A percentile compares a stretch with the other conserved stretches of the same genome.
Conservation (phyloP, 208 protist genomes). For the Balamuthia mandrillaris region DNA sequence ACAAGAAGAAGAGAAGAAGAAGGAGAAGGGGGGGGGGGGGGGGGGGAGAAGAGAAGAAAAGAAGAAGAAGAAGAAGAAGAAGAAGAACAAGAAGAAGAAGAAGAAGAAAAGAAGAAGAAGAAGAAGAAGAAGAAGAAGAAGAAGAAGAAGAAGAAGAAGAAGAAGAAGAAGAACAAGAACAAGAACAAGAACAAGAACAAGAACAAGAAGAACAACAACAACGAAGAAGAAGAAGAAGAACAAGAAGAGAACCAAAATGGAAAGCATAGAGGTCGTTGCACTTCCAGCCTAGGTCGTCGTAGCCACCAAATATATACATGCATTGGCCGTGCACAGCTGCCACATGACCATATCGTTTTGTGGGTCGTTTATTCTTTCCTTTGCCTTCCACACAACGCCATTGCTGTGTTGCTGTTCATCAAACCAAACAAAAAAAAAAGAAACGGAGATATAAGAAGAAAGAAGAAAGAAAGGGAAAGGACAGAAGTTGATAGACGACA, state of each 20-base stretch:
- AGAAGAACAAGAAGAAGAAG: background rate
- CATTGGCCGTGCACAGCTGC: constrained; percentile 22
- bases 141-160: background rate
- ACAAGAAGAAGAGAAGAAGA: background rate
- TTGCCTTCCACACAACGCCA: too few species aligned
- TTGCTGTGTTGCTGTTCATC: too few species aligned
- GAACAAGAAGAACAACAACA: background rate
- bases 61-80: background rate
- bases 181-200: too few species aligned
- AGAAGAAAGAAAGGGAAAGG: too few species aligned
- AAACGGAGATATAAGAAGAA: too few species aligned
- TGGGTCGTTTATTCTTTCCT: too few species aligned
- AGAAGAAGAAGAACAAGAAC: too few species aligned
- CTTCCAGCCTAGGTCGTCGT: constrained; percentile 40
- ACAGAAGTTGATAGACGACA: too few species aligned
- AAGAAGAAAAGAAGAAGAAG: background rate
- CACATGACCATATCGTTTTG: constrained; percentile 4
- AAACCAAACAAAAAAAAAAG: too few species aligned
- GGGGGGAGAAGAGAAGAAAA: background rate
- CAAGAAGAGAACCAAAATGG: background rate
- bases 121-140: background rate
- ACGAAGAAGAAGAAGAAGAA: background rate
- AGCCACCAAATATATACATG: constrained; percentile 34
- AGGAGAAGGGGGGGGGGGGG: background rate
- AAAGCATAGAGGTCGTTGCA: constrained; percentile 38